Base-by-base conservation (phyloP, 768 basidiomycete species). In the Thelephora aurantiotincta region DNA sequence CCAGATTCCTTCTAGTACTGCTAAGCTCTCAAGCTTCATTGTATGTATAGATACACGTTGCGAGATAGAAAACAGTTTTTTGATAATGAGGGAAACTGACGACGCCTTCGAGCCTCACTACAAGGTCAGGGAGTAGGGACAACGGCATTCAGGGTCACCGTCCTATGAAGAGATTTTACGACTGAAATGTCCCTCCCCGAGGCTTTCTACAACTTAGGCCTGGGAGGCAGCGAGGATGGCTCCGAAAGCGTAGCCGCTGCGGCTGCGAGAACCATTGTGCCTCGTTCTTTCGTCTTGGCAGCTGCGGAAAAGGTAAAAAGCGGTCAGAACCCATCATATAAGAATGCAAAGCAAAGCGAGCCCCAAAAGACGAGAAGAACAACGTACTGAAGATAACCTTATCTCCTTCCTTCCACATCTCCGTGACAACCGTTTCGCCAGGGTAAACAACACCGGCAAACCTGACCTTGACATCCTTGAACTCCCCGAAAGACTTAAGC, bases 371-470 rank as follows among this genome's bases (percentile, higher is more conserved):
- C 14, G 48, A 26, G 46, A 18, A 49, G 33, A 22, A 36, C n/a
- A 9, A 74, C 89, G 60, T 55, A 96, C 91, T 69, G 63, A 99
- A 99, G 44, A 97, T 79, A 47, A 98, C 81, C 65, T 80, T 96
- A 51, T 73, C 64, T 2, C 82, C 87, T 56, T 96, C 91, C 62
- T 92, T 96, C 96, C 96, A 99, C 94, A 98, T 97, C 61, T 89
- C 80, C 0, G 94, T 99, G 12, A 91, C 70, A 46, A 98, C 73
- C 1, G 94, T 98, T 65, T 98, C 92, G 0, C 93, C 94, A 2
- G 94, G 96, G 60, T 83, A 93, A 19, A 98, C 90, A 2, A 89
- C 79, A 2, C 90, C 91, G 0, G 84, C 78, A 63, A 98, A 94
- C 33, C 85, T 85, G 51, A n/a, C 91, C 74, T 98, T 99, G 69